Evolutionary conservation across 306 rosid genomes (phyloP).

Genomic region (Fragaria vesca): DNA sequence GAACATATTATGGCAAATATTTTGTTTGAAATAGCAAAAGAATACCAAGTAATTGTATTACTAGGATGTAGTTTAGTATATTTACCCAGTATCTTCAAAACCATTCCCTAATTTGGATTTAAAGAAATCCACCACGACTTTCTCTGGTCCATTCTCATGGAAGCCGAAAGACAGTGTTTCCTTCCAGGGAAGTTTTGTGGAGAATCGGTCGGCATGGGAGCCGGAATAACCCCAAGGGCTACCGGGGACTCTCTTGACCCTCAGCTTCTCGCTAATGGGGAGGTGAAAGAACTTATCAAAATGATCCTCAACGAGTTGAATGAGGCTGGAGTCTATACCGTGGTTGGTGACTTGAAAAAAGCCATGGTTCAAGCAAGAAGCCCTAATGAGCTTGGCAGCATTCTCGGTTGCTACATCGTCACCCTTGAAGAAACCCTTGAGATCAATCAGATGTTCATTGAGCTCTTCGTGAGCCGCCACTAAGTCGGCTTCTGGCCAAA

Average conservation of each 20-base stretch:
- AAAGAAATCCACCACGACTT: slow-evolving; percentile 48
- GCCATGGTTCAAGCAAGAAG: slow-evolving; percentile 62
- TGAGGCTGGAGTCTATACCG: slow-evolving; percentile 46
- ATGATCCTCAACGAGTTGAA: slow-evolving; percentile 38
- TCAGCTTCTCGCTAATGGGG: slow-evolving; percentile 37
- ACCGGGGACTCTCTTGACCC: slow-evolving; percentile 27
- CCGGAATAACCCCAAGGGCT: slow-evolving; percentile 58
- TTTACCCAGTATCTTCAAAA: slow-evolving; percentile 58
- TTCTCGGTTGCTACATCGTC: slow-evolving; percentile 35
- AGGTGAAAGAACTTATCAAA: slow-evolving; percentile 54
- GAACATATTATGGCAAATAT: background rate
- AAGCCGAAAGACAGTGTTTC: slow-evolving; percentile 70
- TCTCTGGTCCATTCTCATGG: slow-evolving; percentile 13
- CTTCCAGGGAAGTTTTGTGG: slow-evolving; percentile 74
- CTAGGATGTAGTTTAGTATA: background rate
- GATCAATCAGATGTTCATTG: slow-evolving; percentile 54
- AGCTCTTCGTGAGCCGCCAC: slow-evolving; percentile 43
- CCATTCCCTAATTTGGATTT: slow-evolving; percentile 42
- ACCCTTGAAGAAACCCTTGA: slow-evolving; percentile 50
- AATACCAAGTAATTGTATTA: background rate
- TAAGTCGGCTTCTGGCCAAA: slow-evolving; percentile 56
- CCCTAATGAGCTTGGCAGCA: slow-evolving; percentile 39
- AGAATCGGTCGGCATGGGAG: slow-evolving; percentile 70
- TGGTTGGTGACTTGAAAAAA: slow-evolving; percentile 76
- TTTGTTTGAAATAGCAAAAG: background rate